Evolutionary conservation across 148 eudicot species (phyloP), one percentile per base, ranked within the genome.

Genomic region (Rhododendron mucronatum): DNA sequence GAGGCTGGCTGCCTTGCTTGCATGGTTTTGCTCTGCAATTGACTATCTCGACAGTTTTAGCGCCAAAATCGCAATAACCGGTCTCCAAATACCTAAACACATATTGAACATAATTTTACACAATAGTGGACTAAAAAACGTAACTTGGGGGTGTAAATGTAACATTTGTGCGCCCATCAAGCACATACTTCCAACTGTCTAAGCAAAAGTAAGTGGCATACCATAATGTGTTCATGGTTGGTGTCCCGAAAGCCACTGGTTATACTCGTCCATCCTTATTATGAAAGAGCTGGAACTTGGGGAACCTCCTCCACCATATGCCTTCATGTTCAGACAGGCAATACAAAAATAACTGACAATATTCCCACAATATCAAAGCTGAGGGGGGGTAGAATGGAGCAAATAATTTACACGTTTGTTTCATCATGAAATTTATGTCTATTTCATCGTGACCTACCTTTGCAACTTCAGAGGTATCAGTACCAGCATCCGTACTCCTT

Each of bases 211-310:
- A 59, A 61, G 65, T 44, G 48, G 13, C 63, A 79, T 69, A 87
- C 85, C 87, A 88, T 88, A 88, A 12, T 87, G 59, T 23, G 47
- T 26, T 71, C 71, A 75, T 55, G 90, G 86, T 81, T 85, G 51
- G 78, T 84, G 47, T 86, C 47, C 33, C 5, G 93, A 90, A 84
- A 82, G 91, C 98, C 98, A 96, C 80, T 92, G 92, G 88, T 93
- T 93, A 79, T 95, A 96, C 92, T 96, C 98, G 89, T 96, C 99
- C 99, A 96, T 96, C 88, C 98, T 91, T 88, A 96, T 91, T 79
- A 96, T 94, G 81, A 96, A 96, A 80, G 99, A 96, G 89, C 99
- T 96, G 23, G 98, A 95, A 84, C 89, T 89, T 63, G 89, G 92
- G 28, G 89, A 90, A 84, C 98, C 99, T 33, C 99, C 99, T 84